Base-by-base conservation (phyloP, 805 yeast genomes). In the Suhomyces xylopsoci region DNA sequence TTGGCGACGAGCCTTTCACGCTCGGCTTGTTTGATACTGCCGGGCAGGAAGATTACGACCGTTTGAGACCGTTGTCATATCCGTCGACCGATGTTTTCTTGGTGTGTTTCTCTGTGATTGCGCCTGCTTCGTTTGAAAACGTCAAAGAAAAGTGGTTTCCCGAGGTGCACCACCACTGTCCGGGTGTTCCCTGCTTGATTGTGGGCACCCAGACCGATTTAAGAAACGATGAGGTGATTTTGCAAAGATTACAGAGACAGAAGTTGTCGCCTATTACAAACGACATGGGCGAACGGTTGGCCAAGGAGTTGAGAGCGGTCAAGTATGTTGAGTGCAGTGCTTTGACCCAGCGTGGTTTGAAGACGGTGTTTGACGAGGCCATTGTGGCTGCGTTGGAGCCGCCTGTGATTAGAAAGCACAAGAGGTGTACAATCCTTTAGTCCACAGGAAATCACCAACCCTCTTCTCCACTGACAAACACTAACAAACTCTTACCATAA, bases 91-190 rank as follows among this genome's bases (percentile, higher is more conserved):
- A 93, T 71, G 97, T 93, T 45, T 93, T 93, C 68, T 79, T 93
- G 62, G 96, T 93, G 54, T 94, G 99, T 74, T 93, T 94, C 74
- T 87, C 96, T 36, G 97, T 94, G 55, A 92, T 96, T 60, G 91
- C 97, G 12, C 99, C 98, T 32, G 96, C 99, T 36, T 87, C 96
- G 19, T 94, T 93, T 71, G 98, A 94, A 74, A 93, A 93, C 76
- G 98, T 94, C 50, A 88, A 90, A 70, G 98, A 94, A 75, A 93
- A 93, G 75, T 93, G 99, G 99, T 88, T 92, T 76, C 98, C 98
- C 28, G 99, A 93, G 71, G 96, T 94, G 56, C 81, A 79, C 61
- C 97, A 92, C 70, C 97, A 93, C 74, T 96, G 98, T 67, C 96
- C 96, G n/a, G 97, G 96, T 55, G 97, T 92, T 46, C 97, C 98